These are phyloP conservation scores for Bonia amplexicaulis DNA, from an alignment of 176 grass and related monocot genomes.

Conservation along the genomic window DNA sequence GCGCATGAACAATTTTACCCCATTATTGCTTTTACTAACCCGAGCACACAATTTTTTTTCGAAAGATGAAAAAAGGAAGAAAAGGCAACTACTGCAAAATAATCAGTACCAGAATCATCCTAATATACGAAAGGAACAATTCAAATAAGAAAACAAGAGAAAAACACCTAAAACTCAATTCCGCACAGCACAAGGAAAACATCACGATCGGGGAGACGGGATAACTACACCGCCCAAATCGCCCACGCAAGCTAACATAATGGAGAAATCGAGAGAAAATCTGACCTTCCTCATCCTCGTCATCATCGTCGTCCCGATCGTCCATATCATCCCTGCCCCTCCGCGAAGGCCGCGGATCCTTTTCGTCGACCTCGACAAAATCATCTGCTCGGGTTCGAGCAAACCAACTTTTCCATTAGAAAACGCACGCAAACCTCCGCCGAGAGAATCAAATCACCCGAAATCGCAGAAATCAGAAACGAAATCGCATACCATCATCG, in stretches of 20 bases:
- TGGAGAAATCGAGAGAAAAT: constrained; percentile 12
- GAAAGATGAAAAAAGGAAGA: no score
- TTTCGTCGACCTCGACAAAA: constrained; percentile 50
- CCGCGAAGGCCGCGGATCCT: constrained; percentile 37
- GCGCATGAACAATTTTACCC: constrained; percentile 7
- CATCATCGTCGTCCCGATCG: constrained; percentile 52
- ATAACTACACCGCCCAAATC: neutral
- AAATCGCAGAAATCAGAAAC: neutral
- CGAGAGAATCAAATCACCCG: neutral
- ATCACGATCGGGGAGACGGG: neutral
- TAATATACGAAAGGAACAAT: neutral
- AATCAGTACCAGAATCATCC: neutral
- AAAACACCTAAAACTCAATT: neutral
- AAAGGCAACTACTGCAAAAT: neutral
- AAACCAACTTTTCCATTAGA: constrained; percentile 25
- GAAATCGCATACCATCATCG: constrained; percentile 63
- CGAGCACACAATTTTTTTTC: neutral
- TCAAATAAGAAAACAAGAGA: neutral
- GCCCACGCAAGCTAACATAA: neutral
- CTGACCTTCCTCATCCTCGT: constrained; percentile 72
- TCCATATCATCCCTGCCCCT: constrained; percentile 36
- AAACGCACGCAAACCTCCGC: neutral
- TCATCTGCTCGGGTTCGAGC: constrained; percentile 53
- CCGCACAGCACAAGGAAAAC: neutral
- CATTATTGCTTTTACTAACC: neutral